These are phyloP conservation scores for Trichosporon coremiiforme DNA, from an alignment of 1,284 basidiomycete species.

Conservation along the genomic window DNA sequence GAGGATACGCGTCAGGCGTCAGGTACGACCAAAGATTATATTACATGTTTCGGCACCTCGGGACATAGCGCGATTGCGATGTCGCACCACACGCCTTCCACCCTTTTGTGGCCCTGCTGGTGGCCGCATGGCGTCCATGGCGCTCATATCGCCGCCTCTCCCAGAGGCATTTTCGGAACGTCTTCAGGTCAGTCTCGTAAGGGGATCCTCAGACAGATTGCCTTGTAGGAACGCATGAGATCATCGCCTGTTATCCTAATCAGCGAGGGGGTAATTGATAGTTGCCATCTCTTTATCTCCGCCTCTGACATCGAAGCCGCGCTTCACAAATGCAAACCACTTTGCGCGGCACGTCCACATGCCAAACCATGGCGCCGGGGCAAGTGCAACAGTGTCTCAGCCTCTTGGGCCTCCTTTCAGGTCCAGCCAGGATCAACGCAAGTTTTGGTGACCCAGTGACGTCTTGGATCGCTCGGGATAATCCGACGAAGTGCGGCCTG, in stretches of 20 bases:
- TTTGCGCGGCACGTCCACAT: not conserved
- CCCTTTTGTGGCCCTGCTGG: not conserved
- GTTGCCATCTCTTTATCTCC: not conserved
- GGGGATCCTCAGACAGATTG: not conserved
- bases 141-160: conserved; percentile 1
- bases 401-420: not conserved
- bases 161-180: not conserved
- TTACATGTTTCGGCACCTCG: conserved; percentile 6
- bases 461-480: not conserved
- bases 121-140: not conserved
- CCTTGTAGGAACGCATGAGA: not conserved
- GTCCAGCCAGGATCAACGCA: not conserved
- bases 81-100: not conserved
- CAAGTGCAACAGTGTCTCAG: not conserved
- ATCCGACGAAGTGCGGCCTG: not conserved
- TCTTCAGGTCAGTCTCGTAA: not conserved
- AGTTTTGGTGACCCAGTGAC: not conserved
- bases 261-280: not conserved
- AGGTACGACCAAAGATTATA: not conserved
- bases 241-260: not conserved
- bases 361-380: not conserved
- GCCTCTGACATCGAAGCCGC: not conserved
- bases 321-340: not conserved
- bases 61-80: conserved; percentile 4
- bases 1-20: not conserved